A percentile compares a stretch with the other conserved stretches of the same genome.
phyloP scores from a whole-genome alignment of 306 rosid species.

The Vigna hirtella region DNA sequence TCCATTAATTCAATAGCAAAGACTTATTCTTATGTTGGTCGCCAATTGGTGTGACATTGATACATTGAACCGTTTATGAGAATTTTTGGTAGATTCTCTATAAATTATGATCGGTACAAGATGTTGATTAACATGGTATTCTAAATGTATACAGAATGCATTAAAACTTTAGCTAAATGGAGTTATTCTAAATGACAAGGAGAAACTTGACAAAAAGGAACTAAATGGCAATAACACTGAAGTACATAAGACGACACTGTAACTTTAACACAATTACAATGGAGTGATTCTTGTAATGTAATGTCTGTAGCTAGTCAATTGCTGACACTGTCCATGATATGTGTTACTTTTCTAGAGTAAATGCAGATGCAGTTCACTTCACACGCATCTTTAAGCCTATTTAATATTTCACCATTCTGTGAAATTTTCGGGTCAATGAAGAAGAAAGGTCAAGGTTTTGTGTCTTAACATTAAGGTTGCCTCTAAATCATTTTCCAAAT shows the following conservation, averaged over 20 bases:
- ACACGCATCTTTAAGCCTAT: conserved; percentile 34
- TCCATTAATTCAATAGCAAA: conserved; percentile 47
- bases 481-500: conserved; percentile 44
- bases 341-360: conserved; percentile 6
- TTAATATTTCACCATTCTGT: conserved; percentile 39
- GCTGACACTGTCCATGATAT: conserved; percentile 16
- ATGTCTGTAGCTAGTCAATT: conserved; percentile 17
- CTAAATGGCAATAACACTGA: conserved; percentile 5
- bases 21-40: conserved; percentile 35
- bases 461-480: conserved; percentile 40
- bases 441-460: conserved; percentile 54
- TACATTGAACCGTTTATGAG: conserved; percentile 32
- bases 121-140: conserved; percentile 7
- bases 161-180: background rate
- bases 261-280: background rate
- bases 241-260: conserved; percentile 30
- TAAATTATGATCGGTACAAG: conserved; percentile 11
- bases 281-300: background rate
- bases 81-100: conserved; percentile 20
- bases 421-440: conserved; percentile 57
- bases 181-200: too few relatives aligned
- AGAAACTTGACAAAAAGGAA: too few relatives aligned
- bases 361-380: conserved; percentile 9
- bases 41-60: conserved; percentile 33
- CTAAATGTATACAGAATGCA: background rate